Evolutionary conservation across 1,284 basidiomycete species (phyloP), one percentile per base, ranked within the genome.

Genomic region (Trichosporon asahii): DNA sequence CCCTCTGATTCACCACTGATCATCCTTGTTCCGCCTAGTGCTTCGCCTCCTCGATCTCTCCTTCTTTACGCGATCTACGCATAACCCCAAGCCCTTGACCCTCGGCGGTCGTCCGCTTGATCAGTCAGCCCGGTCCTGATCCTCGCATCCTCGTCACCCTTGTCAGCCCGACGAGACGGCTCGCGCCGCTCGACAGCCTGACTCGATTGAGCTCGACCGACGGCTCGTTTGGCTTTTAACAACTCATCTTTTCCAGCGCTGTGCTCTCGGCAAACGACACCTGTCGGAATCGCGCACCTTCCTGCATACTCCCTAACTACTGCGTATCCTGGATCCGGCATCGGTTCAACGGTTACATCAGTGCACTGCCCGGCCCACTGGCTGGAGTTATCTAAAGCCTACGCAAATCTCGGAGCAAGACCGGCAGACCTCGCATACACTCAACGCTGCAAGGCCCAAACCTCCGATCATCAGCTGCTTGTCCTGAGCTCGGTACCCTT

Each of bases 291-390:
- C 49, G 25, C 49, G 49, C 49, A 53, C 49, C n/a, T 18, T 23
- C 49, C 23, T 25, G 49, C 49, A 53, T 18, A 53, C 23, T 23
- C 11, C 49, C n/a, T 53, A 23, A 2, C n/a, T 12, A 23, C 49
- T 25, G 40, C 40, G 15, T 25, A 53, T 53, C 27, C 29, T 61
- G 57, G 29, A 29, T 23, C 27, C 29, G 31, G 57, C 57, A 61
- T 33, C 57, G 29, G 29, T 61, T 61, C 57, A 61, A 18, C 57
- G 27, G 27, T 61, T 61, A 61, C 57, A 61, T 61, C 57, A 31
- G 57, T 31, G 29, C 57, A 61, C 57, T 18, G 57, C 57, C 23
- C 57, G 25, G 53, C 25, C 53, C 4, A 4, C 23, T 53, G 23
- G 29, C 57, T 31, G 15, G 57, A 61, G 29, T 18, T 61, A 31